Base-by-base conservation (phyloP, 1,139 yeast species). In the Lodderomyces orthopsilosis region DNA sequence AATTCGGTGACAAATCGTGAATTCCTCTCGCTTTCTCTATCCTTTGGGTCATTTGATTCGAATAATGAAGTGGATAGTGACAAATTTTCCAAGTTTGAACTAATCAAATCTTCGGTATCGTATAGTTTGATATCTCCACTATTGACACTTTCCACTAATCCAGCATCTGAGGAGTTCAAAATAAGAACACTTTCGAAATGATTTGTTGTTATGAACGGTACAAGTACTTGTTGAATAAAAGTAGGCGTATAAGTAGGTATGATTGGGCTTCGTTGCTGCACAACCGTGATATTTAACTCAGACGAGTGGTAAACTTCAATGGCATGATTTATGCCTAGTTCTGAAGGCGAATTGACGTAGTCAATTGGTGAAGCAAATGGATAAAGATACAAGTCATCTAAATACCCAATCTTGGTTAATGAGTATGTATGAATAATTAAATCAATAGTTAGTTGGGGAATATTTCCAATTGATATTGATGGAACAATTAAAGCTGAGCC, bases 331-430 rank as follows among this genome's bases (percentile, higher is more conserved):
- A 84, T 59, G 3, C 82, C 80, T 8, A 34, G 41, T 4, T 34
- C 23, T 4, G 37, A 28, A 2, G 35, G 42, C 18, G 41, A 46
- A 4, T 24, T 24, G 14, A 17, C 40, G 33, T 51, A 50, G 58
- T 90, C 96, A 10, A 77, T 65, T 1, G 97, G 94, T 0, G 96
- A 86, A 0, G 83, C 82, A 65, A 91, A 89, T 2, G 98, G 96
- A 55, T 86, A 87, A 19, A 90, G 62, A 53, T 72, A 79, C 3
- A 68, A 61, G 41, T 80, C 81, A 55, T 85, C 84, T 27, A 90
- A 62, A 17, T 75, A 60, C 4, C 78, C 80, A 5, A 83, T 68
- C 39, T 74, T 75, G 42, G 63, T 50, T 45, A 85, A 76, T 1
- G 68, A 70, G 28, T 75, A 66, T 2, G 85, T 81, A 54, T 85